These are phyloP conservation scores for Geotrichum reessii DNA, from an alignment of 1,139 yeast genomes.

Conservation along the genomic window DNA sequence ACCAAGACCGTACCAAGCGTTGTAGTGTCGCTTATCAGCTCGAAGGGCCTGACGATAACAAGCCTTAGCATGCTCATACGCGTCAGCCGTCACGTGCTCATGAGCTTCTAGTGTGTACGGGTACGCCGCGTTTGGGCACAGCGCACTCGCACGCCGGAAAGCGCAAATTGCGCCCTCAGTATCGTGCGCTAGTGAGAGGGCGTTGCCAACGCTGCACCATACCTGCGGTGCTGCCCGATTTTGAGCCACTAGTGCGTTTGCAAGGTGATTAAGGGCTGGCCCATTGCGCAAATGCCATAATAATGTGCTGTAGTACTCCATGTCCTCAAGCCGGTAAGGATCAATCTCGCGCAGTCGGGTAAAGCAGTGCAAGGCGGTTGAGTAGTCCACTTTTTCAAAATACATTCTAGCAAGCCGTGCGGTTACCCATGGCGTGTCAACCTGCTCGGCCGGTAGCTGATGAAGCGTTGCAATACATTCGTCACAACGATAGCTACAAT, in stretches of 20 bases:
- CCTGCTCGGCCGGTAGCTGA: constrained; percentile 57
- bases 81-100: constrained; percentile 82
- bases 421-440: constrained; percentile 79
- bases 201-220: constrained; percentile 90
- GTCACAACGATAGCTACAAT: constrained; percentile 68
- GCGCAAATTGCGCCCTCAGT: constrained; percentile 89
- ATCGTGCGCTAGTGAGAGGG: constrained; percentile 75
- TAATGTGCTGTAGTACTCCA: constrained; percentile 86
- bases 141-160: constrained; percentile 68
- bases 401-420: constrained; percentile 74
- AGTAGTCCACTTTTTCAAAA: constrained; percentile 83
- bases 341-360: constrained; percentile 58
- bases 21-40: constrained; percentile 78
- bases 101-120: constrained; percentile 94
- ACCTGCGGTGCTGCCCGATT: constrained; percentile 68
- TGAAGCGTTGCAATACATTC: constrained; percentile 69
- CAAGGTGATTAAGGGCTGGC: constrained; percentile 70
- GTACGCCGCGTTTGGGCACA: constrained; percentile 55
- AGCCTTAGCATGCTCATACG: constrained; percentile 82
- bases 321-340: constrained; percentile 77
- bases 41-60: constrained; percentile 74
- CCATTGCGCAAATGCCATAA: constrained; percentile 90
- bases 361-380: constrained; percentile 64
- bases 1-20: constrained; percentile 94
- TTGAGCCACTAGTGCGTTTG: constrained; percentile 71